Conservation (phyloP, 495 filamentous ascomycete genomes). For the Clohesyomyces aquaticus region DNA sequence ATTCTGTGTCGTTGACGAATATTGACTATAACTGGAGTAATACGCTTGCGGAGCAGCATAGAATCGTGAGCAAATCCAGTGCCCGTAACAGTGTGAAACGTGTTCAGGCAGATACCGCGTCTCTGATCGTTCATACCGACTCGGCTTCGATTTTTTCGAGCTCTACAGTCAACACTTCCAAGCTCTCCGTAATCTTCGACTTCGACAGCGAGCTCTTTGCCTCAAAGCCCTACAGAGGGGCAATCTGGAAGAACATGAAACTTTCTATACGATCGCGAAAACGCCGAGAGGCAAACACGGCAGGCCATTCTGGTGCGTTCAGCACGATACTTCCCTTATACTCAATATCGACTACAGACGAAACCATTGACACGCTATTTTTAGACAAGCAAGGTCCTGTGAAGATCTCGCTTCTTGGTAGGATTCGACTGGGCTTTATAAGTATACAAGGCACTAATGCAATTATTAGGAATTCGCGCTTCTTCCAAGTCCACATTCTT, state of each 20-base stretch:
- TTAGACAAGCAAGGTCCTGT: no score
- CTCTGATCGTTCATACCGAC: neutral
- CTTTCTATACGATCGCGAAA: neutral
- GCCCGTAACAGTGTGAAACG: neutral
- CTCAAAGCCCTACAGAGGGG: neutral
- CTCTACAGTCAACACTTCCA: neutral
- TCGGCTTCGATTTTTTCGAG: neutral
- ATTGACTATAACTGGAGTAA: neutral
- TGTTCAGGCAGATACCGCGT: neutral
- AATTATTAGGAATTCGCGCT: neutral
- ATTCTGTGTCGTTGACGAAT: neutral
- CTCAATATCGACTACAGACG: neutral
- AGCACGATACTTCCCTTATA: neutral
- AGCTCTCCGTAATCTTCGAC: slow-evolving; percentile 6
- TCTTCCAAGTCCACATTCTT: neutral
- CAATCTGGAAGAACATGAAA: neutral
- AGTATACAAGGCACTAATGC: no score
- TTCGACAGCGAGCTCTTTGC: slow-evolving; percentile 6
- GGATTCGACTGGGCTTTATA: no score
- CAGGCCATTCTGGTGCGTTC: neutral
- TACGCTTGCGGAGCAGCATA: neutral
- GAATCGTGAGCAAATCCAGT: neutral
- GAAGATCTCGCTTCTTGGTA: no score
- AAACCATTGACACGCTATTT: no score
- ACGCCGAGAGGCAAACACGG: neutral